Evolutionary conservation across 2,329 filamentous ascomycete genomes (phyloP).

Genomic region (Teratosphaeria zuluensis): DNA sequence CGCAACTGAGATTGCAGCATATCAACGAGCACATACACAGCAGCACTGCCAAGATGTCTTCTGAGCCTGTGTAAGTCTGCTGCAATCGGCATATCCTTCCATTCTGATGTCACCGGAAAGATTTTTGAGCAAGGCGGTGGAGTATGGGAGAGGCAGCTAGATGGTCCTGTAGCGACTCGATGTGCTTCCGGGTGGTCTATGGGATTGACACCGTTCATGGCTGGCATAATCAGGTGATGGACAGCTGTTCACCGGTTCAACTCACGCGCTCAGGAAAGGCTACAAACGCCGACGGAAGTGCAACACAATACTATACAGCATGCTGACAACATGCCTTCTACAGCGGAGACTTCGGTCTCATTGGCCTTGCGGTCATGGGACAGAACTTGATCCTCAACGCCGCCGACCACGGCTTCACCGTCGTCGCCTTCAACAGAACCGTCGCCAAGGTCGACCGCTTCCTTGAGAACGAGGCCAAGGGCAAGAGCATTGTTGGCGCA

Average conservation of each 20-base stretch:
- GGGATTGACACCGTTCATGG: background rate
- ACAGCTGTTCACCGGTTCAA: background rate
- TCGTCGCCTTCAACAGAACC: constrained; percentile 97
- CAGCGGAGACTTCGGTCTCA: constrained; percentile 46
- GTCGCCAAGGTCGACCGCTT: constrained; percentile 87
- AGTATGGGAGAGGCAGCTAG: background rate
- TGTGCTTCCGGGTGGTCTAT: background rate
- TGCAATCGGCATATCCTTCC: background rate
- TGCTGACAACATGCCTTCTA: constrained; percentile 14
- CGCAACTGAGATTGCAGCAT: constrained; percentile 8
- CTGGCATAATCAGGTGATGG: background rate
- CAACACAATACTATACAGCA: background rate
- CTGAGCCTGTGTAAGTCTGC: constrained; percentile 22
- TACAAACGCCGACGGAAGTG: background rate
- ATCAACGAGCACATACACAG: constrained; percentile 11
- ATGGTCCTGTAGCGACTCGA: background rate
- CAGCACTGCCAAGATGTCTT: constrained; percentile 17
- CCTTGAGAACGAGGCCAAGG: constrained; percentile 40
- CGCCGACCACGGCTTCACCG: constrained; percentile 67
- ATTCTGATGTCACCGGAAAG: constrained; percentile 4
- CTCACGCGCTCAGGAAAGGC: background rate
- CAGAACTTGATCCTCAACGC: constrained; percentile 48
- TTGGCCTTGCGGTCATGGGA: constrained; percentile 44
- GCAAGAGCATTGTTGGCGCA: constrained; percentile 91
- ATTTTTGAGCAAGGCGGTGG: constrained; percentile 1